A percentile compares a stretch with the other conserved stretches of the same genome.
Conservation (phyloP, 169 alveolate genomes). For the Babesia microti region DNA sequence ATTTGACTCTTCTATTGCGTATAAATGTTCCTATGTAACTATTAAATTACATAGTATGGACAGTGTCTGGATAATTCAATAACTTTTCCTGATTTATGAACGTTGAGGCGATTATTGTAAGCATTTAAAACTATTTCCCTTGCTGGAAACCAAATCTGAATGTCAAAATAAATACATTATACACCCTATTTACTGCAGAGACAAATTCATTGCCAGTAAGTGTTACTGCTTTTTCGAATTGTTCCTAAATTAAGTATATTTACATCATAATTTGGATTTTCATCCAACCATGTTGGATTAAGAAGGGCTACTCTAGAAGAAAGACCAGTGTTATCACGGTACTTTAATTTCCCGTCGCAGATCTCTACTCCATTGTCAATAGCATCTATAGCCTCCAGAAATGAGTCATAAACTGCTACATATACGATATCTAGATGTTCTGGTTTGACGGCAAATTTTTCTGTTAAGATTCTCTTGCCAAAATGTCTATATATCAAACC, state of each 20-base stretch:
- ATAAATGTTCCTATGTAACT: constrained; percentile 23
- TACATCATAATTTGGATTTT: constrained; percentile 44
- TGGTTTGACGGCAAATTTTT: constrained; percentile 49
- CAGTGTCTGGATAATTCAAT: constrained; percentile 44
- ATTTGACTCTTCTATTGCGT: constrained; percentile 43
- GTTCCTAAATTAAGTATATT: constrained; percentile 3
- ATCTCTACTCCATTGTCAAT: constrained; percentile 77
- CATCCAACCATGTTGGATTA: constrained; percentile 76
- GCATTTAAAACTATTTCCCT: constrained; percentile 36
- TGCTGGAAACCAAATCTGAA: constrained; percentile 52
- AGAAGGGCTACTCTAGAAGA: constrained; percentile 62
- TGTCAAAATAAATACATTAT: background rate
- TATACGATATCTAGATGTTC: constrained; percentile 54
- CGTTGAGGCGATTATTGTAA: constrained; percentile 35
- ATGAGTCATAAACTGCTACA: constrained; percentile 55
- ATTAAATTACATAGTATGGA: constrained; percentile 44
- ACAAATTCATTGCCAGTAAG: constrained; percentile 31
- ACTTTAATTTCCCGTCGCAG: constrained; percentile 57
- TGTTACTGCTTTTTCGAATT: constrained; percentile 29
- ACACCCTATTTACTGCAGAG: background rate
- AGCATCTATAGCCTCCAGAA: constrained; percentile 78
- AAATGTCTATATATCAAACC: constrained; percentile 82
- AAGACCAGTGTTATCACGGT: constrained; percentile 57
- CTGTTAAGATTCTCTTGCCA: constrained; percentile 56
- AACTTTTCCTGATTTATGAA: constrained; percentile 61